These are phyloP conservation scores for Linnemannia exigua DNA, from an alignment of 192 early-diverging fungal genomes.

Conservation along the genomic window DNA sequence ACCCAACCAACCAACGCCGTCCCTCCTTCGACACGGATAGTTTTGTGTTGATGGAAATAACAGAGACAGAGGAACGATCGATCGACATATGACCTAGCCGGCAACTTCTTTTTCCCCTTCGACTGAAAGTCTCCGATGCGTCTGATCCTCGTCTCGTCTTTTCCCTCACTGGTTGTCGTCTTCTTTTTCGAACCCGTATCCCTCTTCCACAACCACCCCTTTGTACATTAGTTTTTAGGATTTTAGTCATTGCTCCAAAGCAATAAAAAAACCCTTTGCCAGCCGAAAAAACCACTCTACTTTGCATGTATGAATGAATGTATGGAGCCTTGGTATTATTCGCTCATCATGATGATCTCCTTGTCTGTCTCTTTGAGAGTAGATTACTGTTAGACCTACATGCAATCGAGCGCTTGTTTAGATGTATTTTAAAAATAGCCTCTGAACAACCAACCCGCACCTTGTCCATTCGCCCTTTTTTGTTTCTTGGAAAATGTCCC, in stretches of 20 bases:
- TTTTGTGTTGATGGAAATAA: background rate
- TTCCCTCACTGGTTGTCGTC: too few species aligned
- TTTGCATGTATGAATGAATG: background rate
- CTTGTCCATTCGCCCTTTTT: conserved; percentile 2
- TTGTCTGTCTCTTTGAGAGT: too few species aligned
- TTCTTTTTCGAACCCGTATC: too few species aligned
- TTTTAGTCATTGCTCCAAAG: background rate
- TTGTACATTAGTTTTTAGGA: conserved; percentile 13
- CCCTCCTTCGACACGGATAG: background rate
- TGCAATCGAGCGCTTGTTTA: too few species aligned
- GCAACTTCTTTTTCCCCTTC: background rate
- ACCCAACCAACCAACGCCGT: too few species aligned
- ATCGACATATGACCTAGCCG: background rate
- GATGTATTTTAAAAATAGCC: background rate
- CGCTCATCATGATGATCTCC: too few species aligned
- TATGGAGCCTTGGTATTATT: background rate
- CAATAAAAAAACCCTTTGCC: background rate
- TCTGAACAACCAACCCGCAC: background rate
- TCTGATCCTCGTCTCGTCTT: background rate
- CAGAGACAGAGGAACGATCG: background rate
- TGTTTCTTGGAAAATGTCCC: background rate
- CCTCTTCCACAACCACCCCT: background rate
- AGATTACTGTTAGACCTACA: too few species aligned
- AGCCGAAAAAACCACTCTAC: background rate
- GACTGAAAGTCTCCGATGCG: background rate